These are phyloP conservation scores for Elsinoe ampelina DNA, from an alignment of 2,329 filamentous ascomycete genomes.

Conservation along the genomic window DNA sequence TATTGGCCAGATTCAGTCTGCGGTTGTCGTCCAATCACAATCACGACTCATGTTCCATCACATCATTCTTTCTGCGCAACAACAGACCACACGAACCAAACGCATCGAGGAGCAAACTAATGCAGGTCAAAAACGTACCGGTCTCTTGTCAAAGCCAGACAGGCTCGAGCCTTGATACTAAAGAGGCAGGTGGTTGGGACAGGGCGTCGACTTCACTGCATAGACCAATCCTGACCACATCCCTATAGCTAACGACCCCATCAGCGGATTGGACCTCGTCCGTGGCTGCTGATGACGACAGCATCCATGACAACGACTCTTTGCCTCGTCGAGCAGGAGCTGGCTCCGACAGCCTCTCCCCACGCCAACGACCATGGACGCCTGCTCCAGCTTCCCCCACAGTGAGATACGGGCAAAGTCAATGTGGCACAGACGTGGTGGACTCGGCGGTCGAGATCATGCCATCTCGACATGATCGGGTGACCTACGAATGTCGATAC, in stretches of 20 bases:
- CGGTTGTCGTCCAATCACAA: neutral
- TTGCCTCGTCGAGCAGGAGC: neutral
- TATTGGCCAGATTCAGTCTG: neutral
- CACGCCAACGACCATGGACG: neutral
- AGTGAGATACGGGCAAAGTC: slow-evolving; percentile 5
- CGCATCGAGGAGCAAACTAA: neutral
- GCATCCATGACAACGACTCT: neutral
- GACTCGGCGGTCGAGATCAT: neutral
- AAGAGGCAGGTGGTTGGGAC: slow-evolving; percentile 5
- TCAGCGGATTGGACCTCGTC: neutral
- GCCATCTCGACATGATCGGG: neutral
- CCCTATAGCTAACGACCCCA: neutral
- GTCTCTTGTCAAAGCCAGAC: neutral
- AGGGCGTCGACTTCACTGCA: neutral
- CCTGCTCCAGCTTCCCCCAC: neutral
- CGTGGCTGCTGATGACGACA: neutral
- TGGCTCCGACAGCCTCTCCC: neutral
- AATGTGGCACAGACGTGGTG: neutral
- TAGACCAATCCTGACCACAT: neutral
- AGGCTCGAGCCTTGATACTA: neutral
- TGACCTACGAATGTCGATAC: no score
- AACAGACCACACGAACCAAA: neutral
- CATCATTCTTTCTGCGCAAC: neutral
- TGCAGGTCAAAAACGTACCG: slow-evolving; percentile 8
- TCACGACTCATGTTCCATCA: neutral